Evolutionary conservation across 1,139 yeast genomes (phyloP).

Genomic region (Magnusiomyces tetraspermus): DNA sequence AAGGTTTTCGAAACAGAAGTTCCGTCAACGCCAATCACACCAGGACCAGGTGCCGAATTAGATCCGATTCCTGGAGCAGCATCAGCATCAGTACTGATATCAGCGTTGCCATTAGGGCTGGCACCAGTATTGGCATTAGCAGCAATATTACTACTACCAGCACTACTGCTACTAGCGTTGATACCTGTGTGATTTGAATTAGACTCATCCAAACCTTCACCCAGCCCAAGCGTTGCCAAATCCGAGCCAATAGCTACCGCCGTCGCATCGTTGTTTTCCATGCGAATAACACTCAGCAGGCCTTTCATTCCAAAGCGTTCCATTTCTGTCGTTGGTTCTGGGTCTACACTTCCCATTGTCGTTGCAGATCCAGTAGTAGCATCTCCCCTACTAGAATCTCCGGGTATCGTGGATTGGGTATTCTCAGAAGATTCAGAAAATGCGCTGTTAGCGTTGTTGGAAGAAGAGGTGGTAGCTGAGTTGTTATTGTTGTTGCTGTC

Average conservation of each 20-base stretch:
- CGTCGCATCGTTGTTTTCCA: constrained; percentile 58
- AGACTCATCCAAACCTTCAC: neutral
- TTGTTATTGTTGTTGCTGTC: too few relatives aligned
- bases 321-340: constrained; percentile 16
- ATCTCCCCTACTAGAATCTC: too few relatives aligned
- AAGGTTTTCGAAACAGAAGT: neutral
- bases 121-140: neutral
- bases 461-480: too few relatives aligned
- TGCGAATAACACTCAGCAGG: constrained; percentile 53
- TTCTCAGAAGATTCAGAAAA: too few relatives aligned
- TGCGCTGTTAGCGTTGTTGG: too few relatives aligned
- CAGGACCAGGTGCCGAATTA: neutral
- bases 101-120: neutral
- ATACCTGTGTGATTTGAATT: neutral
- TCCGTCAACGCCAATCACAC: neutral
- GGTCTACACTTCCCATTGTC: too few relatives aligned
- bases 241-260: constrained; percentile 81
- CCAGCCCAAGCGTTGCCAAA: constrained; percentile 57
- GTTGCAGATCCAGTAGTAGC: neutral
- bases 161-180: neutral
- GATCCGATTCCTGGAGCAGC: neutral
- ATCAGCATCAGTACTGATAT: neutral
- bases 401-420: too few relatives aligned
- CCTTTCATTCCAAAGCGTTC: constrained; percentile 64
- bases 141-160: neutral